Base-by-base conservation (phyloP, 192 early-diverging fungal species). In the Linnemannia exigua region DNA sequence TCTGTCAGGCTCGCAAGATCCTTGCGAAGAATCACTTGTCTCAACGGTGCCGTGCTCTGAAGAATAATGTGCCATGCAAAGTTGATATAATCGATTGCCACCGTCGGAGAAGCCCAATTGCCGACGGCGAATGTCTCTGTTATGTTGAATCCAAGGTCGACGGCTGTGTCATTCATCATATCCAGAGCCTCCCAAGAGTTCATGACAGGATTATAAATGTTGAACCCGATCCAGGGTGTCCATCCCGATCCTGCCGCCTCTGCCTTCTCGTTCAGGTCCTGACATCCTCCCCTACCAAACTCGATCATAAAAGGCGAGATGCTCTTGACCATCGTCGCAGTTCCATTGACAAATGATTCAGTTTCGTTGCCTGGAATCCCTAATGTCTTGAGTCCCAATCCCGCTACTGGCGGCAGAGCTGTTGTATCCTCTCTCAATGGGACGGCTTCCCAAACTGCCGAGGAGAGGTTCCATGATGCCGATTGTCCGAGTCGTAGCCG, bases 21-120 rank as follows among this genome's bases (percentile, higher is more conserved):
- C 66, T 86, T 86, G 16, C 69, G 44, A 33, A 86, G 50, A 31
- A 86, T 86, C 63, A 86, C 74, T 46, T 86, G 84, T 16, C 84
- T 74, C 61, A 86, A 41, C 0, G 84, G 84, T 38, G 67, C 71
- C 0, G 77, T 77, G 70, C 84, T 86, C 48, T 86, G 84, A 0
- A 86, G 66, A 41, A 86, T 80, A n/a, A 86, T 86, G 9, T 80
- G 80, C 84, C 84, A 86, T 4, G 75, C 75, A 66, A 86, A 52
- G 5, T 71, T 63, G 7, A 77, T 66, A 37, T 76, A 38, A 44
- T 86, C 84, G 50, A 86, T 75, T 0, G 79, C 78, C 20, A 80
- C 75, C 7, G 74, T 75, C 4, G 84, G 84, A 19, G 78, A 58
- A 1, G 47, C 46, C 78, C 77, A 86, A 38, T 86, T 74, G 6